Base-by-base conservation (phyloP, 2,329 filamentous ascomycete species). In the Exophiala sideris region DNA sequence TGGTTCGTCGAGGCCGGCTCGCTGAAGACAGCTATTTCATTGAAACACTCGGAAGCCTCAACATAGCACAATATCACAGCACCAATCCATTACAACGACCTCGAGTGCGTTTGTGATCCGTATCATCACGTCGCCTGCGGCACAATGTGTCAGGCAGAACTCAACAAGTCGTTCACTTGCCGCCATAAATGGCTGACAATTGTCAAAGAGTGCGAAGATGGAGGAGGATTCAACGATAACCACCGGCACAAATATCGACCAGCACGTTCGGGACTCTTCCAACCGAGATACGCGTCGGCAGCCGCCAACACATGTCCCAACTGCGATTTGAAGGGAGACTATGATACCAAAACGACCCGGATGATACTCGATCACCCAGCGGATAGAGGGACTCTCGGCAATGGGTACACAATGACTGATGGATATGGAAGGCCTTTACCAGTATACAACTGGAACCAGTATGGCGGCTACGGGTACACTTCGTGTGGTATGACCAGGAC, bases 161-260 rank as follows among this genome's bases (percentile, higher is more conserved):
- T 71, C 46, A 77, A 72, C 67, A 70, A 72, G 60, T 78, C 76
- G 1, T 65, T 67, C 5, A 70, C 67, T 46, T 81, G 79, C 64
- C 63, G 65, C 6, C 77, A 80, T 58, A 67, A 71, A 24, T 81
- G 77, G 76, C 65, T 79, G 50, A 72, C 70, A 20, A 73, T 81
- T 59, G 67, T 66, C 20, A 64, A 70, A 10, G 71, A 74, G 7
- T 81, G 79, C 63, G 66, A 64, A 4, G 57, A 64, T 34, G 60
- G 56, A 52, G 50, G 52, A 45, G 66, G 59, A 33, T 70, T 71
- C 56, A 50, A 32, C 29, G 35, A 21, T 11, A 32, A 9, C n/a
- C 10, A 49, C 29, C 16, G 50, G 36, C 62, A 64, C 51, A 21
- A 50, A 33, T 62, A 52, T 55, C 64, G 61, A 48, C 58, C 39